Evolutionary conservation across 192 early-diverging fungal species (phyloP).

Genomic region (Podila horticola): DNA sequence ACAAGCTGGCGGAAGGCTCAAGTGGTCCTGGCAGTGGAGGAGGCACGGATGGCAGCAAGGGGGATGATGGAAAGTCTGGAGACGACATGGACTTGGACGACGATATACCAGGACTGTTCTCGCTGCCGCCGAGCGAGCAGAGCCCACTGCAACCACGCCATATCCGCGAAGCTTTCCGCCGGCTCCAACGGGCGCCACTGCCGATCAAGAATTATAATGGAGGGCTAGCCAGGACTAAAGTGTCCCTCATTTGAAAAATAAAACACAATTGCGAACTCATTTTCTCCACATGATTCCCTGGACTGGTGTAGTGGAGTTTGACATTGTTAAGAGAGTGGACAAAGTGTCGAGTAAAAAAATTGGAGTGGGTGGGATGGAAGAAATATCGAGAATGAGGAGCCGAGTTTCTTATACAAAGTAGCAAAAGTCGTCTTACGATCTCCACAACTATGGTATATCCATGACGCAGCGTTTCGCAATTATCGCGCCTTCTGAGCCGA

Average conservation of each 20-base stretch:
- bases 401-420: no score
- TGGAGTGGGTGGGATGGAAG: no score
- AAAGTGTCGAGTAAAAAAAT: no score
- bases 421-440: no score
- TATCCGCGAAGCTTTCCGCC: slow-evolving; percentile 94
- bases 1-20: not conserved
- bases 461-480: no score
- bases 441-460: no score
- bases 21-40: slow-evolving; percentile 23
- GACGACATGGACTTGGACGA: slow-evolving; percentile 51
- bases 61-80: slow-evolving; percentile 11
- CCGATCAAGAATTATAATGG: slow-evolving; percentile 83
- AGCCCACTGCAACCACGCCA: slow-evolving; percentile 85
- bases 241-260: slow-evolving; percentile 71
- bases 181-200: slow-evolving; percentile 79
- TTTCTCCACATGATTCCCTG: not conserved
- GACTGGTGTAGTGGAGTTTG: no score
- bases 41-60: slow-evolving; percentile 4
- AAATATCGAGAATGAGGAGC: no score
- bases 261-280: not conserved
- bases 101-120: slow-evolving; percentile 74
- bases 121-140: slow-evolving; percentile 79
- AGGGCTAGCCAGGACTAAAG: slow-evolving; percentile 74
- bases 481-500: no score
- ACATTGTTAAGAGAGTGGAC: no score